These are phyloP conservation scores for Rhizophlyctis rosea DNA, from an alignment of 192 early-diverging fungal genomes.

Conservation along the genomic window DNA sequence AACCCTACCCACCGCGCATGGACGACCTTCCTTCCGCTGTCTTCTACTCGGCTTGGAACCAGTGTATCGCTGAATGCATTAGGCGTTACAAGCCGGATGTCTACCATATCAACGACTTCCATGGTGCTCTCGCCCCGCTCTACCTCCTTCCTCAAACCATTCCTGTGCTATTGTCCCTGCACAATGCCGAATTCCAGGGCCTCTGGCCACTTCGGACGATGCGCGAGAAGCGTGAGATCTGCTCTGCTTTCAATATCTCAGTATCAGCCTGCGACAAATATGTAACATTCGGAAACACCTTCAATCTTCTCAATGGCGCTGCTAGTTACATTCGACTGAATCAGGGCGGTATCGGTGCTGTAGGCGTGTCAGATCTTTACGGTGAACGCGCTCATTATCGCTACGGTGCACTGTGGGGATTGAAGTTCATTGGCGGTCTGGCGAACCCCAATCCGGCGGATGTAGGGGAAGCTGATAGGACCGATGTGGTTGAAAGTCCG, in stretches of 20 bases:
- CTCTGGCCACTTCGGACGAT: slow-evolving; percentile 4
- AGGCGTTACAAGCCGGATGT: not conserved
- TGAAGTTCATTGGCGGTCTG: not conserved
- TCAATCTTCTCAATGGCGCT: slow-evolving; percentile 10
- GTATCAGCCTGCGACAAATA: not conserved
- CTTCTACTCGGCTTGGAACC: slow-evolving; percentile 10
- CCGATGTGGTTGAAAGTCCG: slow-evolving; percentile 1
- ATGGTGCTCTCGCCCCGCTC: slow-evolving; percentile 8
- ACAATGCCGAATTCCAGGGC: slow-evolving; percentile 19
- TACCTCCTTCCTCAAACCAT: slow-evolving; percentile 8
- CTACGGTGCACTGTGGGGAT: slow-evolving; percentile 8
- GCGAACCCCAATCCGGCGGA: slow-evolving; percentile 15
- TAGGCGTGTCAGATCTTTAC: slow-evolving; percentile 7
- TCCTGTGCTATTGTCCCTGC: not conserved
- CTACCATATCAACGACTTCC: slow-evolving; percentile 7
- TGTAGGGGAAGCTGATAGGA: not conserved
- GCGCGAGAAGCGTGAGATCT: not conserved
- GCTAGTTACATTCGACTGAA: slow-evolving; percentile 2
- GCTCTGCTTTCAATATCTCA: slow-evolving; percentile 7
- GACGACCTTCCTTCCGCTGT: slow-evolving; percentile 11
- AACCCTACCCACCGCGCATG: slow-evolving; percentile 13
- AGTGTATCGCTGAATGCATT: not conserved
- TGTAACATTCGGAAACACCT: slow-evolving; percentile 4
- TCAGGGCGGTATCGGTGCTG: slow-evolving; percentile 3
- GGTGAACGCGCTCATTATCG: not conserved